Percentiles rank a stretch among this genome's conserved stretches.
These are phyloP conservation scores for Apiotrichum porosum DNA, from an alignment of 1,284 basidiomycete genomes.

Conservation along the genomic window DNA sequence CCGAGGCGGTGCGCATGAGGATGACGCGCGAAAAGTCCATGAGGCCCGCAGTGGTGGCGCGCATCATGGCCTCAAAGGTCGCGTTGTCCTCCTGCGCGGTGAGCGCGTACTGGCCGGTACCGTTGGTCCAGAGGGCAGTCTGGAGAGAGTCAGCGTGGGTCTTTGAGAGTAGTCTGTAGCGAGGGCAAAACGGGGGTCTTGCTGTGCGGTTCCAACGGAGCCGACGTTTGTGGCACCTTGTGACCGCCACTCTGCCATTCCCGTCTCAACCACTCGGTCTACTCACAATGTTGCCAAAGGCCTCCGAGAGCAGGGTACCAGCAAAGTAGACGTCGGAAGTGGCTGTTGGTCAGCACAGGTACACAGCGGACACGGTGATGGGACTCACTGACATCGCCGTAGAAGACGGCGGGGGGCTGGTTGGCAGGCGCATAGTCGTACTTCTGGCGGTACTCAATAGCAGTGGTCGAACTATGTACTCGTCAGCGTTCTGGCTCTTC, in stretches of 20 bases:
- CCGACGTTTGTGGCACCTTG: too few relatives aligned
- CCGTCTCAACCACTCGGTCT: too few relatives aligned
- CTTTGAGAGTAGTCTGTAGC: too few relatives aligned
- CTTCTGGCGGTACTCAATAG: conserved; percentile 34
- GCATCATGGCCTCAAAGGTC: conserved; percentile 51
- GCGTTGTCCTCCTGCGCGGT: conserved; percentile 56
- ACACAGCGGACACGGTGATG: too few relatives aligned
- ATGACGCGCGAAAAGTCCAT: conserved; percentile 53
- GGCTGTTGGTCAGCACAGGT: too few relatives aligned
- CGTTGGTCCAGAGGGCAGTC: conserved; percentile 48
- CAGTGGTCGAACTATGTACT: too few relatives aligned
- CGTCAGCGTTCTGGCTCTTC: too few relatives aligned
- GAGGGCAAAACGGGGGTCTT: too few relatives aligned
- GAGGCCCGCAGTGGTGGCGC: conserved; percentile 46
- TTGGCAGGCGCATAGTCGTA: conserved; percentile 47
- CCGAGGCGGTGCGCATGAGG: conserved; percentile 52
- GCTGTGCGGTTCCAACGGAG: too few relatives aligned
- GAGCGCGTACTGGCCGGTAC: conserved; percentile 46
- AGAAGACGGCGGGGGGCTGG: conserved; percentile 41
- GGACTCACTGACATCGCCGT: conserved; percentile 49
- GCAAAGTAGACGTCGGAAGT: conserved; percentile 53
- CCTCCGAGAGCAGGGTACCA: conserved; percentile 48
- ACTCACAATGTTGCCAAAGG: conserved; percentile 52
- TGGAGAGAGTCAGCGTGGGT: too few relatives aligned
- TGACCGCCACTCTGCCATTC: too few relatives aligned